phyloP scores from a whole-genome alignment of 768 basidiomycete species.

The Clavaria fumosa region DNA sequence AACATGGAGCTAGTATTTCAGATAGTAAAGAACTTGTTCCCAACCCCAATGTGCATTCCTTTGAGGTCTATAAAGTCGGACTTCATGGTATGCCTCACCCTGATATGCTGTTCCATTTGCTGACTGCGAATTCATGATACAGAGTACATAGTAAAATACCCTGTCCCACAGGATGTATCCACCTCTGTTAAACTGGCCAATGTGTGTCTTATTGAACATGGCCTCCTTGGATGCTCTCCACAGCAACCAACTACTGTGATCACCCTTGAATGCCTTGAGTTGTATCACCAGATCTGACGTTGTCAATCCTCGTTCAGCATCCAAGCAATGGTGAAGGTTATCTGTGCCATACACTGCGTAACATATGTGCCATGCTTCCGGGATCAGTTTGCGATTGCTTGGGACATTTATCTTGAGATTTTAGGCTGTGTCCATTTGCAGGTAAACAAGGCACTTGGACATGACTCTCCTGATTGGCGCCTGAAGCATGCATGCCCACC shows the following conservation, averaged over 20 bases:
- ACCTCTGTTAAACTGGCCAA: too few relatives aligned
- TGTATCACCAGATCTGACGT: constrained; percentile 9
- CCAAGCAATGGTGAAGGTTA: constrained; percentile 14
- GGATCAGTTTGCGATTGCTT: constrained; percentile 17
- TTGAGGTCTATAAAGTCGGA: too few relatives aligned
- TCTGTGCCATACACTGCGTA: constrained; percentile 17
- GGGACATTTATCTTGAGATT: constrained; percentile 22
- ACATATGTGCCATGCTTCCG: constrained; percentile 14
- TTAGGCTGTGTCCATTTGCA: constrained; percentile 9
- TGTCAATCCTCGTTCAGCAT: constrained; percentile 13
- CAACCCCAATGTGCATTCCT: too few relatives aligned
- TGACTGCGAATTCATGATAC: too few relatives aligned
- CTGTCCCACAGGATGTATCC: too few relatives aligned
- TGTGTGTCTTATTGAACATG: too few relatives aligned
- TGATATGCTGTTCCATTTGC: too few relatives aligned
- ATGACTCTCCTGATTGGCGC: constrained; percentile 20
- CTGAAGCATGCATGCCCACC: constrained; percentile 21
- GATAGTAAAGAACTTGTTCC: too few relatives aligned
- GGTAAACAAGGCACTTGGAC: constrained; percentile 15
- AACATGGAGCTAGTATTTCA: not conserved
- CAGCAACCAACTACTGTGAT: constrained; percentile 2
- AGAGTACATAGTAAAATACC: too few relatives aligned
- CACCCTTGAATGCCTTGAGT: constrained; percentile 3
- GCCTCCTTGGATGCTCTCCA: constrained; percentile 3
- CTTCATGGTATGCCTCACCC: too few relatives aligned